A percentile compares a stretch with the other conserved stretches of the same genome.
Conservation (phyloP, 2,329 filamentous ascomycete genomes). For the Ascochyta clinopodiicola region DNA sequence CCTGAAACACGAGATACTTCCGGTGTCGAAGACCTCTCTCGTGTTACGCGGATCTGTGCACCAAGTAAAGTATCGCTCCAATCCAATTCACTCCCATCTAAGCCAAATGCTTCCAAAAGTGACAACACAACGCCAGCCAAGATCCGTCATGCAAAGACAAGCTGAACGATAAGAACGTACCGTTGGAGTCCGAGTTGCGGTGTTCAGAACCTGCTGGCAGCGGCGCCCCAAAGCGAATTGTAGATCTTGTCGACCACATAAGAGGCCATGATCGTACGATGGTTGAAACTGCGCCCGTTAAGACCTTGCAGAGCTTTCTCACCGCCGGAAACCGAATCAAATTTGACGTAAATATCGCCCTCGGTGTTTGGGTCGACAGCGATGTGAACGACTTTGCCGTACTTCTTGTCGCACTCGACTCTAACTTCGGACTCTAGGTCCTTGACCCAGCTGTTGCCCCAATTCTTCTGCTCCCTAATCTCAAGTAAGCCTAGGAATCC, state of each 20-base stretch:
- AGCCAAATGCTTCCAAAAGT: not conserved
- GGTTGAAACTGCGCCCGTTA: slow-evolving; percentile 95
- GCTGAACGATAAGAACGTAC: slow-evolving; percentile 23
- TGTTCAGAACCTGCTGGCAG: slow-evolving; percentile 37
- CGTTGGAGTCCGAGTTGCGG: slow-evolving; percentile 4
- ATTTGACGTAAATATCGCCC: slow-evolving; percentile 98
- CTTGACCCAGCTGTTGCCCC: slow-evolving; percentile 72
- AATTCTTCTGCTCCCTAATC: slow-evolving; percentile 34
- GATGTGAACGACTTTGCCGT: slow-evolving; percentile 97
- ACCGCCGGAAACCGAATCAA: slow-evolving; percentile 91
- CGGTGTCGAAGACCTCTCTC: not conserved
- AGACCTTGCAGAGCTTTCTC: slow-evolving; percentile 98
- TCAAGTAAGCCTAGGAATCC: slow-evolving; percentile 21
- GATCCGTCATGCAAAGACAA: slow-evolving; percentile 12
- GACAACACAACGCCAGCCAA: slow-evolving; percentile 5
- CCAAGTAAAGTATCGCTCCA: slow-evolving; percentile 7
- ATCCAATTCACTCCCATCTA: not conserved
- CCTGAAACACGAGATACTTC: not conserved
- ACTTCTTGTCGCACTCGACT: slow-evolving; percentile 90
- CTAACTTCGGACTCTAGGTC: slow-evolving; percentile 94
- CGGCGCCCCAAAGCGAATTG: slow-evolving; percentile 75
- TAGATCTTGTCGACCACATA: slow-evolving; percentile 99
- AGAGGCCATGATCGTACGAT: slow-evolving; percentile 88
- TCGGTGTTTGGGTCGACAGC: slow-evolving; percentile 89
- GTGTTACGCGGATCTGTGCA: slow-evolving; percentile 2